Evolutionary conservation across 2,329 filamentous ascomycete genomes (phyloP), one percentile per base, ranked within the genome.

Genomic region (Calonectria montana): DNA sequence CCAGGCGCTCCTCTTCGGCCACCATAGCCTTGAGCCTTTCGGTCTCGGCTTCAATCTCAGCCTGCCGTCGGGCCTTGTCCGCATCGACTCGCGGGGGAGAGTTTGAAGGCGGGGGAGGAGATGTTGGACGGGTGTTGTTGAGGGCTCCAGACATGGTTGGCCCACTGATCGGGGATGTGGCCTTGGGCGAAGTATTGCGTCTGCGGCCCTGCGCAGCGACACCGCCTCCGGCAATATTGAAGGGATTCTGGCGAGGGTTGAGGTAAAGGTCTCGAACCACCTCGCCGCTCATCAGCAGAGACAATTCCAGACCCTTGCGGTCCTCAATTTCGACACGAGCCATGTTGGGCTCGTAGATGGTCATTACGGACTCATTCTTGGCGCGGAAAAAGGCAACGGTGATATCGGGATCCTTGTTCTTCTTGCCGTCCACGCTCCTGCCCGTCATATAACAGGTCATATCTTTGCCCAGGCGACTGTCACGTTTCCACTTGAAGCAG

Each of bases 401-500:
- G 77, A 98, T 98, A 83, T 98, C 97, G 0, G 97, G 96, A 81
- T 99, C 97, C 81, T 94, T 96, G 85, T 88, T 94, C 86, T 94
- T 94, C 83, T 92, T 94, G n/a, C 91, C 91, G 25, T 90, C 91
- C 0, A 93, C 90, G 15, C 91, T 93, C 81, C 92, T 94, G 18
- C 96, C 96, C 0, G 93, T 94, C 85, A 98, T 88, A 82, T 93
- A 95, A 83, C 96, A 98, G 2, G 94, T 95, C 87, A 98, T 91
- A 79, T 98, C 95, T 84, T 94, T 97, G 70, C 92, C 94, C 67
- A 98, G 85, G 75, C 95, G 93, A 74, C 95, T 93, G 82, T 98
- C 96, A 78, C 93, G 93, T 82, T 94, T 94, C 96, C 96, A 98
- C 50, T 91, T 92, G 81, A 98, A 98, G 77, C 92, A 90, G 73